Evolutionary conservation across 2,329 filamentous ascomycete species (phyloP).

Genomic region (Arachnopeziza araneosa): DNA sequence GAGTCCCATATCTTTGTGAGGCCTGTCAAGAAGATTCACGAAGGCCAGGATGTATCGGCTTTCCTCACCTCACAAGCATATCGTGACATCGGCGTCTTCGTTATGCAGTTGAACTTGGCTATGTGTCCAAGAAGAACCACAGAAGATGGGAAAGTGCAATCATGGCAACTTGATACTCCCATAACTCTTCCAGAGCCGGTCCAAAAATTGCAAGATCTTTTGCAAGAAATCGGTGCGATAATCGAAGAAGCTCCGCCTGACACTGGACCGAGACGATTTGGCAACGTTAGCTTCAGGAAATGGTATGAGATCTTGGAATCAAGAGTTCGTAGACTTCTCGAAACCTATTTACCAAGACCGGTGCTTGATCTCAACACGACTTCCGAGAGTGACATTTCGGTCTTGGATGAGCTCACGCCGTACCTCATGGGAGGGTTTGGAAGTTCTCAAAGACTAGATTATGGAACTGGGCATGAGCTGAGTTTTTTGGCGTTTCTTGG

Average conservation of each 20-base stretch:
- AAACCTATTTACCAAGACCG: conserved; percentile 46
- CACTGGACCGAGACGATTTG: conserved; percentile 80
- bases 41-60: conserved; percentile 70
- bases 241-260: conserved; percentile 79
- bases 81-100: conserved; percentile 77
- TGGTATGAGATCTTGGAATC: conserved; percentile 71
- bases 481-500: conserved; percentile 91
- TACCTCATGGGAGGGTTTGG: conserved; percentile 87
- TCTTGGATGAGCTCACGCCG: conserved; percentile 62
- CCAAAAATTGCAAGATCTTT: conserved; percentile 56
- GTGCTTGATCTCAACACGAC: conserved; percentile 30
- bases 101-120: conserved; percentile 84
- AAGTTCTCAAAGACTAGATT: conserved; percentile 83
- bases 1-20: conserved; percentile 52
- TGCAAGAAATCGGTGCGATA: conserved; percentile 58
- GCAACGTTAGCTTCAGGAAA: conserved; percentile 82
- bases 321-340: conserved; percentile 49
- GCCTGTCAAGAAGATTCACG: conserved; percentile 78
- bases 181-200: conserved; percentile 44
- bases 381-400: conserved; percentile 34
- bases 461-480: conserved; percentile 92
- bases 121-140: conserved; percentile 64
- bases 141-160: conserved; percentile 39
- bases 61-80: conserved; percentile 83
- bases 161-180: conserved; percentile 43